phyloP scores from a whole-genome alignment of 1,284 basidiomycete genomes.

The Wolfiporia cocos region DNA sequence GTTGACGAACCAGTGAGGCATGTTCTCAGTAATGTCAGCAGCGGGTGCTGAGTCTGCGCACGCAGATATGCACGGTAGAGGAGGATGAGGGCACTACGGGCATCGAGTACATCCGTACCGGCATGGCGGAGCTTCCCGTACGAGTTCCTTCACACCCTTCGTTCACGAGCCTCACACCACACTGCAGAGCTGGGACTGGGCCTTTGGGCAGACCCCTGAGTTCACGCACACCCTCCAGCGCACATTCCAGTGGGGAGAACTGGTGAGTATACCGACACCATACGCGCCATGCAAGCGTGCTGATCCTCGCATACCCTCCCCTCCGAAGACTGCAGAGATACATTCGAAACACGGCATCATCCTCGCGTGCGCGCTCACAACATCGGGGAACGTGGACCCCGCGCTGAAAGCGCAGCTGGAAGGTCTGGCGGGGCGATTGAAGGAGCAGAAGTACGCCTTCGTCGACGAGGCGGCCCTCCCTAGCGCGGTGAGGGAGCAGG shows the following conservation, averaged over 20 bases:
- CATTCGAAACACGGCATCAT: constrained; percentile 60
- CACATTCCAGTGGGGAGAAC: constrained; percentile 52
- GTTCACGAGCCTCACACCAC: too few relatives aligned
- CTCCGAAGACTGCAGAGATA: constrained; percentile 39
- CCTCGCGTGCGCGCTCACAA: constrained; percentile 38
- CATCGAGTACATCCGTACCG: constrained; percentile 55
- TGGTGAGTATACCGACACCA: constrained; percentile 51
- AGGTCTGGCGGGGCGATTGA: constrained; percentile 24
- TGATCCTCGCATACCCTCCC: constrained; percentile 2
- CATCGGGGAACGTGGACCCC: constrained; percentile 17
- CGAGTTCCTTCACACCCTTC: constrained; percentile 14
- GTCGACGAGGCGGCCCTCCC: constrained; percentile 25
- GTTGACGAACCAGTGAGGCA: constrained; percentile 37
- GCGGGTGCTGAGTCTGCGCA: too few relatives aligned
- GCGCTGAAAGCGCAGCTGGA: constrained; percentile 15
- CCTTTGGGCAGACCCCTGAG: constrained; percentile 91
- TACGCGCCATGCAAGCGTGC: not conserved
- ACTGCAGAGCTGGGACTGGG: constrained; percentile 85
- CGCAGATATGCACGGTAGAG: constrained; percentile 31
- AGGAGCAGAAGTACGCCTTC: constrained; percentile 44
- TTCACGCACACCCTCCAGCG: constrained; percentile 61
- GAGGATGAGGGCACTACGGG: constrained; percentile 38
- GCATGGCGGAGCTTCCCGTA: constrained; percentile 71
- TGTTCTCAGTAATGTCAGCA: too few relatives aligned
- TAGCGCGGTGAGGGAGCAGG: constrained; percentile 9